phyloP scores from a whole-genome alignment of 2,329 filamentous ascomycete genomes.

The Penicillium hordei region DNA sequence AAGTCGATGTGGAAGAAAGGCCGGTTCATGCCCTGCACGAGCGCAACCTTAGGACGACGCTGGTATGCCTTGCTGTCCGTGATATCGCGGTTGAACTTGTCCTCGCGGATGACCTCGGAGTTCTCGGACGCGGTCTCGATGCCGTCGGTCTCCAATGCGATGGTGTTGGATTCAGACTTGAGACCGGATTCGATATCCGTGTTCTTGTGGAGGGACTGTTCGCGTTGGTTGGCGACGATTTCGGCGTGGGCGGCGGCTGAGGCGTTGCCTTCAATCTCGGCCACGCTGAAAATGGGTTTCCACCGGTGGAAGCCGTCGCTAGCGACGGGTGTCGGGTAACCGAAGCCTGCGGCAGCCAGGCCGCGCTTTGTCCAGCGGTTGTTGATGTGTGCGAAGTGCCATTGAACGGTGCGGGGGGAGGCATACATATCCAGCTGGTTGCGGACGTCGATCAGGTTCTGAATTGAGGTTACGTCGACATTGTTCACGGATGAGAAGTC shows the following conservation, averaged over 20 bases:
- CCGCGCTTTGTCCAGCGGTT: conserved; percentile 95
- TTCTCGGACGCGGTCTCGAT: conserved; percentile 30
- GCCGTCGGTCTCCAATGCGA: conserved; percentile 32
- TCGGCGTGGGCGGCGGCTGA: conserved; percentile 71
- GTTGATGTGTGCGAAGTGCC: conserved; percentile 93
- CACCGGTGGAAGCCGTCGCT: conserved; percentile 65
- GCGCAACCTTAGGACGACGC: conserved; percentile 50
- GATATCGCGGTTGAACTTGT: conserved; percentile 48
- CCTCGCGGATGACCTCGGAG: conserved; percentile 32
- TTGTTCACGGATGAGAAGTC: conserved; percentile 94
- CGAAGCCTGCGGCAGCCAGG: conserved; percentile 82
- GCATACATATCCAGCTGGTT: conserved; percentile 90
- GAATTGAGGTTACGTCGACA: conserved; percentile 87
- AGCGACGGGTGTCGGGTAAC: conserved; percentile 65
- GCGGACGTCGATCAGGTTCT: conserved; percentile 88
- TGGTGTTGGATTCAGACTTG: conserved; percentile 31
- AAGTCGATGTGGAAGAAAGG: conserved; percentile 94
- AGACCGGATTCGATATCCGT: conserved; percentile 37
- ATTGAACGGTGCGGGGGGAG: conserved; percentile 78
- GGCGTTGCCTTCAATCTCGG: conserved; percentile 72
- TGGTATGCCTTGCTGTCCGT: conserved; percentile 51
- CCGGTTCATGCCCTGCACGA: conserved; percentile 81
- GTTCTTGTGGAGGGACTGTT: conserved; percentile 19
- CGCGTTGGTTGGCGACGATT: conserved; percentile 59
- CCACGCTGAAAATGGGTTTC: conserved; percentile 94